Conservation (phyloP, 176 grass and related monocot species). For the Cenchrus americanus region DNA sequence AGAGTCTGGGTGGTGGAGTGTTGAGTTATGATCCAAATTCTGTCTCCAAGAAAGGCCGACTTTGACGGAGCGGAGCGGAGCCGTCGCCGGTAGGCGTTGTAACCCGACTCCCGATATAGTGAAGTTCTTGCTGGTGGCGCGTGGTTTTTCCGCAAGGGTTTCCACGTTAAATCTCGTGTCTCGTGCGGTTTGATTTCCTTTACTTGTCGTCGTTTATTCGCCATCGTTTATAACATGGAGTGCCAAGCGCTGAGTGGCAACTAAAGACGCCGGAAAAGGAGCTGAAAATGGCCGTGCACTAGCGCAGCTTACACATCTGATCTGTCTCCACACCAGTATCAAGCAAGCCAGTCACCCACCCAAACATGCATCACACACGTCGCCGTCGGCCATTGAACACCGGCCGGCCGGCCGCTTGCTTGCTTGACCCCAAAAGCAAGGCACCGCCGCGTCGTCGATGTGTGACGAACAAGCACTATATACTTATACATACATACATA, state of each 20-base stretch:
- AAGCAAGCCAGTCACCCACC: background rate
- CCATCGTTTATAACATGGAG: too few species aligned
- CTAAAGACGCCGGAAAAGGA: background rate
- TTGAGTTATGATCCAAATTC: too few species aligned
- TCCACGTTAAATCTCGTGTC: too few species aligned
- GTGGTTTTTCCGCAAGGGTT: too few species aligned
- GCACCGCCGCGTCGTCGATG: background rate
- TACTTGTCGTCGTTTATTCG: too few species aligned
- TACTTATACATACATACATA: background rate
- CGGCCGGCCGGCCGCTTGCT: constrained; percentile 7
- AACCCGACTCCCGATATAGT: too few species aligned
- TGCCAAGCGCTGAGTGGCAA: constrained; percentile 27
- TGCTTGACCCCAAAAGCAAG: constrained; percentile 36
- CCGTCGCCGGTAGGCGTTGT: too few species aligned
- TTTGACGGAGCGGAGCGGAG: too few species aligned
- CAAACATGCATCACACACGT: background rate
- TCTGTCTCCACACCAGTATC: constrained; percentile 1
- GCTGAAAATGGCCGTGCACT: constrained; percentile 1
- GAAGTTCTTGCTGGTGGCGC: too few species aligned
- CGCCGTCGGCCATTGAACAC: constrained; percentile 10
- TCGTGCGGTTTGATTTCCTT: too few species aligned
- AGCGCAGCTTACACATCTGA: background rate
- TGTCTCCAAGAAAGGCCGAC: too few species aligned
- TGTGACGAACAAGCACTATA: background rate
- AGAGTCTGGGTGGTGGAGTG: background rate